These are phyloP conservation scores for Tetrapisispora fleetii DNA, from an alignment of 805 yeast genomes.

Conservation along the genomic window DNA sequence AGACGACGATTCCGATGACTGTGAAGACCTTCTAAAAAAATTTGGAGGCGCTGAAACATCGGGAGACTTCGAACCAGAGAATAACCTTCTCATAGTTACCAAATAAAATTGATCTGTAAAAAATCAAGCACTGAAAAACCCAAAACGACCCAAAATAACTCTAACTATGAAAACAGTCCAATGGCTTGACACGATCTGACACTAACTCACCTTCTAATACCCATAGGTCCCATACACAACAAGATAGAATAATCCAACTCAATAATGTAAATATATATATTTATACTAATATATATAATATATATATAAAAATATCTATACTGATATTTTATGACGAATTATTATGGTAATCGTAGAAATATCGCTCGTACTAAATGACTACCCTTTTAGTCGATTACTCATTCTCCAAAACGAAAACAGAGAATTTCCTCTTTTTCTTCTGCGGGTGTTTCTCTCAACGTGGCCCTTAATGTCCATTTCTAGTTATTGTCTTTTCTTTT, in stretches of 20 bases:
- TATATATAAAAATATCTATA: too few relatives aligned
- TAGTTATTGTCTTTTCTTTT: neutral
- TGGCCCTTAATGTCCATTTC: neutral
- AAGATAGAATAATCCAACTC: too few relatives aligned
- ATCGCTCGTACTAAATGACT: neutral
- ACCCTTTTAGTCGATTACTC: neutral
- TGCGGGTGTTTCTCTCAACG: neutral
- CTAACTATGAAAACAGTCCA: too few relatives aligned
- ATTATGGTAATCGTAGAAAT: too few relatives aligned
- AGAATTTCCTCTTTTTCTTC: neutral
- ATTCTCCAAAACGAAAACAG: neutral
- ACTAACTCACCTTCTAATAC: neutral
- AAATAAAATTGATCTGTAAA: too few relatives aligned
- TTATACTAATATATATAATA: too few relatives aligned
- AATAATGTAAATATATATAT: too few relatives aligned
- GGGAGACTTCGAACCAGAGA: constrained; percentile 21
- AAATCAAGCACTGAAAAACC: too few relatives aligned
- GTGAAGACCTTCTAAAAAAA: constrained; percentile 11
- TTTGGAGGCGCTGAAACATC: constrained; percentile 22
- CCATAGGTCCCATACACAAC: too few relatives aligned
- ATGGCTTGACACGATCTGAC: too few relatives aligned
- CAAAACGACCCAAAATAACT: too few relatives aligned
- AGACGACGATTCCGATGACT: neutral
- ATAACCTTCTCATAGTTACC: constrained; percentile 18
- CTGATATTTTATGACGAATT: too few relatives aligned